Base-by-base conservation (phyloP, 2,329 filamentous ascomycete species). In the Sclerotinia glacialis region DNA sequence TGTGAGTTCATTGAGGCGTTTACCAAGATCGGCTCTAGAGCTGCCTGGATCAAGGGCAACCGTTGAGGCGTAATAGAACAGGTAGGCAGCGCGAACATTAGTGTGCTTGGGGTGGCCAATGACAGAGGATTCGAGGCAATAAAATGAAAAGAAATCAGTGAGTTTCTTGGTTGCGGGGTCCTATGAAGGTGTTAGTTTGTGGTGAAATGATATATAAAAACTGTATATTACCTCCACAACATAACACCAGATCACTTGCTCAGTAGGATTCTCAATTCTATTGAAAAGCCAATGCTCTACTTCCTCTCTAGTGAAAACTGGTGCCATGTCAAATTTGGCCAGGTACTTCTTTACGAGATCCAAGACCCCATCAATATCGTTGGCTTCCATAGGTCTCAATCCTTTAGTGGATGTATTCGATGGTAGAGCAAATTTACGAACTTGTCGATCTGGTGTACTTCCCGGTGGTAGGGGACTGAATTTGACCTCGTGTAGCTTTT, bases 111-210 rank as follows among this genome's bases (percentile, higher is more conserved):
- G 81, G 75, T 92, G 87, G 72, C 89, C 88, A 74, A 99, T 96
- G 67, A 97, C 90, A 1, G 92, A 95, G 21, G 93, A 97, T 77
- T 97, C 93, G 44, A 99, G 89, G 76, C 88, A 89, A 83, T 98
- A 99, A 81, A 98, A 99, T 47, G 93, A 97, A 80, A 97, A 90
- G 80, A 97, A 97, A 79, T 99, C 95, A 47, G 92, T 97, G 75
- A 99, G 91, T 73, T 92, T 92, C 69, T 90, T 85, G 61, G 89
- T 87, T 56, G 86, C 73, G 0, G 83, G 79, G 64, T 89, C 85
- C 76, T 86, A 42, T 16, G 1, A 23, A 21, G 18, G 3, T 60
- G 6, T 64, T 64, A 61, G 46, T 61, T 11, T 61, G 37, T 37
- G 21, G 52, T 37, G 16, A 16, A 26, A 21, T 5, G 14, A 58